A percentile compares a stretch with the other conserved stretches of the same genome.
Conservation (phyloP, 345 rosid genomes). For the Physaria fendleri region DNA sequence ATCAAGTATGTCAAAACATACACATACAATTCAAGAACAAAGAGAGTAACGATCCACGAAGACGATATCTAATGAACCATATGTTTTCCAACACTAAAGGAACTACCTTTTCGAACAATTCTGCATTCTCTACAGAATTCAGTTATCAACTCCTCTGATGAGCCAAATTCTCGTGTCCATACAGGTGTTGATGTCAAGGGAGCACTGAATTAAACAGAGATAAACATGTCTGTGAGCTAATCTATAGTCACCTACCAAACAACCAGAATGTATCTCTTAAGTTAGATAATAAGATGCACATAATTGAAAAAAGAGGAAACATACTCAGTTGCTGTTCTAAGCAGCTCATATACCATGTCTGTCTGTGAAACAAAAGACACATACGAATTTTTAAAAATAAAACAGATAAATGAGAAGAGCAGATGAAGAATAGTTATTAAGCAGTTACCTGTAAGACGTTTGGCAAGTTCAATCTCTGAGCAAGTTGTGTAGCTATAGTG, state of each 20-base stretch:
- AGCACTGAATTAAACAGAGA: slow-evolving; percentile 45
- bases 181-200: slow-evolving; percentile 89
- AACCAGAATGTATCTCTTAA: neutral
- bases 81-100: neutral
- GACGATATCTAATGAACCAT: neutral
- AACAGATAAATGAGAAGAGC: neutral
- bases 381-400: neutral
- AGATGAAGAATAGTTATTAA: neutral
- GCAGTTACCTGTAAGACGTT: slow-evolving; percentile 82
- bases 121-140: slow-evolving; percentile 98
- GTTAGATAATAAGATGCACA: neutral
- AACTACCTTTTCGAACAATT: slow-evolving; percentile 90
- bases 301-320: slow-evolving; percentile 14
- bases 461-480: slow-evolving; percentile 94
- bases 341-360: slow-evolving; percentile 83
- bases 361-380: slow-evolving; percentile 46
- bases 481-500: slow-evolving; percentile 95
- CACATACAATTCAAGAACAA: neutral
- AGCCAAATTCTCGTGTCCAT: slow-evolving; percentile 80
- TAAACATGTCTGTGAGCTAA: neutral
- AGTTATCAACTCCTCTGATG: slow-evolving; percentile 83
- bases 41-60: neutral
- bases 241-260: neutral
- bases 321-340: slow-evolving; percentile 88
- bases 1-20: neutral